Percentiles rank a stretch among this genome's conserved stretches.
These are phyloP conservation scores for Heracleum sosnowskyi DNA, from an alignment of 129 eudicot species.

Conservation along the genomic window DNA sequence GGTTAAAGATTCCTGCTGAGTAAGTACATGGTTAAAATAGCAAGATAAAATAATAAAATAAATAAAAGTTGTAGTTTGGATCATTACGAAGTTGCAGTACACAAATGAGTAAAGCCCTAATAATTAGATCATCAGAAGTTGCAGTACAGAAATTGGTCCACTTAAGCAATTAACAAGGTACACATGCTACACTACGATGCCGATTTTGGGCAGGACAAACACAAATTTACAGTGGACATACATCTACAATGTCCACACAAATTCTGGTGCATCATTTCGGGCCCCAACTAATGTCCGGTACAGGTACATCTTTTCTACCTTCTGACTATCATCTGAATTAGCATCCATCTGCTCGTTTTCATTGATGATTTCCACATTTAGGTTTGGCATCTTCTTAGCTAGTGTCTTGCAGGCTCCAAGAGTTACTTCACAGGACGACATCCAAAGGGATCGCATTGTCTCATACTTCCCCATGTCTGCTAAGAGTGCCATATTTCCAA, in stretches of 20 bases:
- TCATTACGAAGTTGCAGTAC: too few species aligned
- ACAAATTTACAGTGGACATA: background rate
- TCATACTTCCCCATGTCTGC: constrained; percentile 53
- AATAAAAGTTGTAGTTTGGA: too few species aligned
- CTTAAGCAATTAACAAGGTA: constrained; percentile 6
- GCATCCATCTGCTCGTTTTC: constrained; percentile 34
- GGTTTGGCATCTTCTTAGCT: constrained; percentile 45
- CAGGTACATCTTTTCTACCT: constrained; percentile 53
- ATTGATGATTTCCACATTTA: constrained; percentile 52
- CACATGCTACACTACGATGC: background rate
- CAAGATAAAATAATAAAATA: too few species aligned
- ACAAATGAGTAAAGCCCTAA: background rate
- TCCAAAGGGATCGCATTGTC: constrained; percentile 67
- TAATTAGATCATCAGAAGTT: constrained; percentile 11
- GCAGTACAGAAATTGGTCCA: constrained; percentile 19
- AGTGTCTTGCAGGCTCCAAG: constrained; percentile 52
- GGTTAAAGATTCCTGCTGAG: too few species aligned
- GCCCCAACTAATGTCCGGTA: constrained; percentile 56
- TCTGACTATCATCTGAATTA: constrained; percentile 32
- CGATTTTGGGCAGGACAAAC: background rate
- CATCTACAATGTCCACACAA: constrained; percentile 49
- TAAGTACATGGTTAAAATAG: too few species aligned
- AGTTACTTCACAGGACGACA: constrained; percentile 62
- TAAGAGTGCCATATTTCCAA: constrained; percentile 39
- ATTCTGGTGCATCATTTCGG: constrained; percentile 54